Base-by-base conservation (phyloP, 129 eudicot species). In the Silybum marianum region DNA sequence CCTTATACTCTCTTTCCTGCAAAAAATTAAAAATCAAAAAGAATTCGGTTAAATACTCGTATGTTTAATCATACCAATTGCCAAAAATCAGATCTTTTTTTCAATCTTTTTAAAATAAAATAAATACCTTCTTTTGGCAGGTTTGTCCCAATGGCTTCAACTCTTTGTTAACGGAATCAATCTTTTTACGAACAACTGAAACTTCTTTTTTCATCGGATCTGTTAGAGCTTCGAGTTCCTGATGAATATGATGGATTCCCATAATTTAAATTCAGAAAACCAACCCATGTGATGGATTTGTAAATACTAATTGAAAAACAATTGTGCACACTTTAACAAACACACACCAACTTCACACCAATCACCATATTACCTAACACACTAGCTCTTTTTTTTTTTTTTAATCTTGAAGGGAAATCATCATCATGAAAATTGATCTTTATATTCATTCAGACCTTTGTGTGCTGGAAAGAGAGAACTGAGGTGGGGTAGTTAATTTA, bases 181-280 rank as follows among this genome's bases (percentile, higher is more conserved):
- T 91, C 91, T 83, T 94, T 91, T 94, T 94, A 26, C 98, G 93
- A 69, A 94, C 97, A 30, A 66, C 39, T 7, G 92, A 70, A 19
- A 91, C 93, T 65, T 94, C 97, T 85, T 94, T 94, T 86, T 88
- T 91, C 98, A 91, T 88, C 13, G 98, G 98, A 90, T 94, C 98
- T 3, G 95, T 87, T 69, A 94, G 80, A 6, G 90, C 88, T 65
- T 94, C 98, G 21, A 94, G 88, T 78, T 94, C 98, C 98, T 94
- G 93, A 76, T 40, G 18, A n/a, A n/a, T n/a, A 76, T 51, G n/a
- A 65, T 16, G 68, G 46, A 74, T 69, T 60, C 69, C 66, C 84
- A 77, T 74, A 16, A 74, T 12, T 78, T 66, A 71, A 80, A 25
- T 75, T 60, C 40, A 44, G 75, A 72, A 65, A 72, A 48, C 32